These are phyloP conservation scores for Penicillium sp. DNA, from an alignment of 2,329 filamentous ascomycete genomes.

Conservation along the genomic window DNA sequence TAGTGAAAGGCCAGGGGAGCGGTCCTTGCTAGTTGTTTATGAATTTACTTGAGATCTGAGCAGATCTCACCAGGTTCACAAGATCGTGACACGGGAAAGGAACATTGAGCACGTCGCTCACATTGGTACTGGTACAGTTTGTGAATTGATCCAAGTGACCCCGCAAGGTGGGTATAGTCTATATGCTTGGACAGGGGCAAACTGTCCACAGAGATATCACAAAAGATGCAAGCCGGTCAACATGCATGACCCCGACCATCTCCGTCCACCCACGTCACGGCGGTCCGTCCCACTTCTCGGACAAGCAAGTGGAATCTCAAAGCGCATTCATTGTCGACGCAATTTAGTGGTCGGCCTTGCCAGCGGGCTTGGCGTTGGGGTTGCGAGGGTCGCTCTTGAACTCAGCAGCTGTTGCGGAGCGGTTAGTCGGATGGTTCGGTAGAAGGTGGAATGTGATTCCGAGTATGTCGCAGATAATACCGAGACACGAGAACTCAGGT, in stretches of 20 bases:
- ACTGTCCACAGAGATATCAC: slow-evolving; percentile 31
- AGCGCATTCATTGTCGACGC: slow-evolving; percentile 15
- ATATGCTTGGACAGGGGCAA: slow-evolving; percentile 43
- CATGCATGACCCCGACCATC: slow-evolving; percentile 21
- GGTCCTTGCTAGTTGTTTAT: no score
- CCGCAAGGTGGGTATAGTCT: slow-evolving; percentile 34
- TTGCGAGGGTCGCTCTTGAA: slow-evolving; percentile 98
- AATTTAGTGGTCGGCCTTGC: slow-evolving; percentile 39
- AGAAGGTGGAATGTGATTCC: background rate
- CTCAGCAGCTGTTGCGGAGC: slow-evolving; percentile 69
- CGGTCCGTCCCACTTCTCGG: slow-evolving; percentile 14
- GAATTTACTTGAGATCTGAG: background rate
- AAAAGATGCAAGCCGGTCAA: slow-evolving; percentile 21
- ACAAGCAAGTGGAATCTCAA: slow-evolving; percentile 19
- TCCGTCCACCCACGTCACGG: slow-evolving; percentile 16
- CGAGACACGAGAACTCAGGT: background rate
- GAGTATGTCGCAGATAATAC: background rate
- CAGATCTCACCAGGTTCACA: background rate
- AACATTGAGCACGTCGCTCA: background rate
- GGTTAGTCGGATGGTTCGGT: slow-evolving; percentile 22
- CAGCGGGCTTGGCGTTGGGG: slow-evolving; percentile 41
- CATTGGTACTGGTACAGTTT: slow-evolving; percentile 40
- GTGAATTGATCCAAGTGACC: slow-evolving; percentile 40
- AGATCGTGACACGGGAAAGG: background rate
- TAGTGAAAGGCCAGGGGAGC: no score